phyloP scores from a whole-genome alignment of 805 yeast species.

The Candida piceae region DNA sequence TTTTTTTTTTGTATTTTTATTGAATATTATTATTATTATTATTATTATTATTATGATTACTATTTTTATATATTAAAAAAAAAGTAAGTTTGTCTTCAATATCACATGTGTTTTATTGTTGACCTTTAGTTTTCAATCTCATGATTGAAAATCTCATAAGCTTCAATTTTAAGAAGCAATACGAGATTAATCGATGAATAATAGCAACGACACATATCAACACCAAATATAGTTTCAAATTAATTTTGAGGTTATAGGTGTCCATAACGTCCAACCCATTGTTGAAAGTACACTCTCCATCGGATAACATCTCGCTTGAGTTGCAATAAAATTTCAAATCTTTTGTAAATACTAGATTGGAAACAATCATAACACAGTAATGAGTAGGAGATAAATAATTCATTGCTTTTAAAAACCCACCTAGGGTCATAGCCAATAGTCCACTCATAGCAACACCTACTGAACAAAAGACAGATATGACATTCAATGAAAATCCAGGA shows the following conservation, averaged over 20 bases:
- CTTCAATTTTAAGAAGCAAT: constrained; percentile 20
- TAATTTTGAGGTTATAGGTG: constrained; percentile 40
- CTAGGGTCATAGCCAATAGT: constrained; percentile 73
- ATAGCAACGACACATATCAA: constrained; percentile 36
- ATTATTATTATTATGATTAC: no score
- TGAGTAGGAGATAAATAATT: constrained; percentile 77
- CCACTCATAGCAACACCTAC: constrained; percentile 84
- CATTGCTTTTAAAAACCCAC: constrained; percentile 58
- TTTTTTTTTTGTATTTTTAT: background rate
- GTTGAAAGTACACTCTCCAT: constrained; percentile 41
- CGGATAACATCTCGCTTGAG: constrained; percentile 19
- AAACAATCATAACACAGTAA: constrained; percentile 57
- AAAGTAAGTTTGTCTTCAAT: no score
- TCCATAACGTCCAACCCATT: constrained; percentile 54
- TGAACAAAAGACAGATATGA: constrained; percentile 60
- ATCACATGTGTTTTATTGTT: background rate
- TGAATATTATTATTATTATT: background rate
- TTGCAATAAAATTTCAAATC: constrained; percentile 48
- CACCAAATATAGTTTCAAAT: constrained; percentile 34
- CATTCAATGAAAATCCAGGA: constrained; percentile 75
- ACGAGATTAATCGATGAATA: constrained; percentile 39
- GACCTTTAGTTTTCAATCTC: constrained; percentile 1
- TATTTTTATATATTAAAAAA: no score
- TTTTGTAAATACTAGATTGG: constrained; percentile 52
- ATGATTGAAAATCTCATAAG: constrained; percentile 17